A percentile compares a stretch with the other conserved stretches of the same genome.
Conservation (phyloP, 106 monocot species). For the Dioscorea zingiberensis region DNA sequence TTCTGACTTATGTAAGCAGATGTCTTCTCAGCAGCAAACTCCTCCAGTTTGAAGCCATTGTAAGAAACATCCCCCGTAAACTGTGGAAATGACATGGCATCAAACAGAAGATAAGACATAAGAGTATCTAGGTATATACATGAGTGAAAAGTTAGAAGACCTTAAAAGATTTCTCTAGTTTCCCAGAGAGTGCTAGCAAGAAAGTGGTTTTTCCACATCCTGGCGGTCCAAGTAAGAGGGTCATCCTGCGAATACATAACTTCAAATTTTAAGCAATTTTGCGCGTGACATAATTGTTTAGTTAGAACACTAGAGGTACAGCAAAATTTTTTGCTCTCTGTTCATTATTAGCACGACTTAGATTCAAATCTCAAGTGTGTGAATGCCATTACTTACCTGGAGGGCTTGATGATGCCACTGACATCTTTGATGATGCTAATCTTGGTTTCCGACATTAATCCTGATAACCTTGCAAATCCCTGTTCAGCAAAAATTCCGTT, state of each 20-base stretch:
- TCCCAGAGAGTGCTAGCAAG: conserved; percentile 60
- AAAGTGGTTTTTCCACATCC: conserved; percentile 77
- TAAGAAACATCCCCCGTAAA: conserved; percentile 56
- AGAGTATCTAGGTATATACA: too few species aligned
- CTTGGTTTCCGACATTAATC: conserved; percentile 27
- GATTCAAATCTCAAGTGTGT: too few species aligned
- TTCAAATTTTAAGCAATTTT: conserved; percentile 5
- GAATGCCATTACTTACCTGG: conserved; percentile 61
- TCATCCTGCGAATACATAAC: too few species aligned
- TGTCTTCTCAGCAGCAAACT: conserved; percentile 69
- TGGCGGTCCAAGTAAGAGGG: conserved; percentile 75
- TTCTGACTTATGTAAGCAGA: conserved; percentile 74
- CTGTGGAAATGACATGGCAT: conserved; percentile 15
- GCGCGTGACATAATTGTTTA: neutral
- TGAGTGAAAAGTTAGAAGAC: conserved; percentile 1
- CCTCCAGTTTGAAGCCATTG: conserved; percentile 52
- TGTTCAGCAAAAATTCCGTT: conserved; percentile 27
- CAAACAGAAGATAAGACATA: too few species aligned
- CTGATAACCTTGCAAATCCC: conserved; percentile 22
- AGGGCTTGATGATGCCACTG: conserved; percentile 71
- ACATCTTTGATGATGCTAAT: conserved; percentile 50
- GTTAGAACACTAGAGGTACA: too few species aligned
- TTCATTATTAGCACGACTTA: too few species aligned
- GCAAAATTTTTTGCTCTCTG: too few species aligned
- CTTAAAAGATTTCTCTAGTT: conserved; percentile 59